Evolutionary conservation across 2,329 filamentous ascomycete genomes (phyloP).

Genomic region (Pestalotiopsis sp.): DNA sequence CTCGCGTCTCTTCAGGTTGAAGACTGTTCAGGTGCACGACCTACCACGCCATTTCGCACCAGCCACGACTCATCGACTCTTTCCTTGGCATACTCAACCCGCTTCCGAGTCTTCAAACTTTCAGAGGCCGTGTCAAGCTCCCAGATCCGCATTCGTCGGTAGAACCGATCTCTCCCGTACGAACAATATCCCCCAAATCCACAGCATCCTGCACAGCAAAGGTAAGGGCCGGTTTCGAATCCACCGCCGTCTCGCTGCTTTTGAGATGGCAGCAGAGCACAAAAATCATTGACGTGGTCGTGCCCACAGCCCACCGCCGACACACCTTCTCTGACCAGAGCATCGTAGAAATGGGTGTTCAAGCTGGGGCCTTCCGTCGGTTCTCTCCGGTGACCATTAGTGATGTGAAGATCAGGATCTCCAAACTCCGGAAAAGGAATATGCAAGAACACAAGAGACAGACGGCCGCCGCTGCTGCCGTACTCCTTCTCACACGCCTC

Average conservation of each 20-base stretch:
- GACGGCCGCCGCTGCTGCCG: constrained; percentile 18
- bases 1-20: constrained; percentile 15
- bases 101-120: constrained; percentile 30
- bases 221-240: constrained; percentile 27
- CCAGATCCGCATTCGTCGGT: constrained; percentile 31
- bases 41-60: constrained; percentile 17
- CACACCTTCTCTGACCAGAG: constrained; percentile 27
- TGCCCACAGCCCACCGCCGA: constrained; percentile 32
- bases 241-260: constrained; percentile 18
- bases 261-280: constrained; percentile 24
- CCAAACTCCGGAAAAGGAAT: constrained; percentile 31
- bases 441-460: constrained; percentile 29
- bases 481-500: constrained; percentile 18
- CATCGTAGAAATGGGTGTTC: constrained; percentile 33
- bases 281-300: constrained; percentile 35
- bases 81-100: constrained; percentile 29
- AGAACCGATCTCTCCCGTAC: constrained; percentile 27
- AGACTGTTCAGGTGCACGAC: constrained; percentile 17
- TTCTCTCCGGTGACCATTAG: constrained; percentile 27
- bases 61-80: constrained; percentile 32
- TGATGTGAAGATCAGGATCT: constrained; percentile 25
- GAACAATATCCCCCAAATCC: constrained; percentile 32
- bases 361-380: constrained; percentile 28
- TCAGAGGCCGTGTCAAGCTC: constrained; percentile 26
- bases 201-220: constrained; percentile 30